phyloP scores from a whole-genome alignment of 345 rosid genomes.

The Eucalyptus fibrosa region DNA sequence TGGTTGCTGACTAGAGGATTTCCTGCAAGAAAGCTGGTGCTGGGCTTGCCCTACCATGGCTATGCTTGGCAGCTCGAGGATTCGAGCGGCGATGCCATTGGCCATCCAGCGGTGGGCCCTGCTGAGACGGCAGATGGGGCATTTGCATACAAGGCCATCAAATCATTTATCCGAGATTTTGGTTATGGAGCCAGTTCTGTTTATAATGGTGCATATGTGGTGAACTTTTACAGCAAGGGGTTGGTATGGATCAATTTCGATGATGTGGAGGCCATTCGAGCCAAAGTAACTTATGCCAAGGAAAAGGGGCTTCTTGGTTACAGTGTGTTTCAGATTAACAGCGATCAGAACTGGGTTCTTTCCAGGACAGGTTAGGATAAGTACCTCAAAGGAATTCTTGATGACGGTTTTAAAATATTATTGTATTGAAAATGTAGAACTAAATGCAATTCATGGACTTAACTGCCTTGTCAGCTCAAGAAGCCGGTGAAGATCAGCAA shows the following conservation, averaged over 20 bases:
- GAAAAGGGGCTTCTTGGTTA: slow-evolving; percentile 26
- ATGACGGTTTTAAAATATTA: neutral
- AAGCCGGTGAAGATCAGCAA: neutral
- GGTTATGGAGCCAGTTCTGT: slow-evolving; percentile 2
- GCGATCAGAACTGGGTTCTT: slow-evolving; percentile 30
- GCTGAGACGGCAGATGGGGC: neutral
- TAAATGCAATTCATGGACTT: neutral
- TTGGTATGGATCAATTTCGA: slow-evolving; percentile 30
- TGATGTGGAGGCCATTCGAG: slow-evolving; percentile 15
- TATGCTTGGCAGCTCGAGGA: slow-evolving; percentile 11
- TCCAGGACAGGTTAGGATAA: slow-evolving; percentile 12
- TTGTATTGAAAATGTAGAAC: neutral
- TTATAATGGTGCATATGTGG: slow-evolving; percentile 19
- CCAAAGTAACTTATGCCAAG: slow-evolving; percentile 26
- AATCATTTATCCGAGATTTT: neutral
- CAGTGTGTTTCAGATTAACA: slow-evolving; percentile 5
- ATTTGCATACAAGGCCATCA: slow-evolving; percentile 5
- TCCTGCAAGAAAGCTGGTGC: slow-evolving; percentile 2
- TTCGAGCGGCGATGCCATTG: neutral
- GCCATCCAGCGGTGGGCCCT: slow-evolving; percentile 4
- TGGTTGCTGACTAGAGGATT: neutral
- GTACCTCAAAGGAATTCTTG: neutral
- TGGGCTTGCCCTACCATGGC: slow-evolving; percentile 20
- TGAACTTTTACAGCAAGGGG: slow-evolving; percentile 1
- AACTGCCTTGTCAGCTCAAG: slow-evolving; percentile 5